Conservation (phyloP, 2,329 filamentous ascomycete species). For the Talaromyces islandicus region DNA sequence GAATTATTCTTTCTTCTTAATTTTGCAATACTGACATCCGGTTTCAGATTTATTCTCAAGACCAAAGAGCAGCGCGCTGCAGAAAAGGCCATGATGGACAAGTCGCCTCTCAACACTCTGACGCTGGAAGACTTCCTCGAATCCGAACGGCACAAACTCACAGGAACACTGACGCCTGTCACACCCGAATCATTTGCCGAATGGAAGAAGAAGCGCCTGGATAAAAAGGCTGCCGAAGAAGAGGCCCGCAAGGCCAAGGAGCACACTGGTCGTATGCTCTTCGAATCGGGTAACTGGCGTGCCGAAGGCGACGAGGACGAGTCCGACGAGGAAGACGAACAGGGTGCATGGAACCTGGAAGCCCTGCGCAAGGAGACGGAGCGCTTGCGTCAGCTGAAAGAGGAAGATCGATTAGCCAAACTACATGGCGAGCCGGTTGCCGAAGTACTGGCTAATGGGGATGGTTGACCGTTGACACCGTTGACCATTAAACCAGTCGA, state of each 20-base stretch:
- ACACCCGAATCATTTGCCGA: slow-evolving; percentile 88
- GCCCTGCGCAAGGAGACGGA: slow-evolving; percentile 82
- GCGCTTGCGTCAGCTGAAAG: slow-evolving; percentile 63
- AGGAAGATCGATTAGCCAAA: slow-evolving; percentile 60
- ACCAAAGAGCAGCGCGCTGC: slow-evolving; percentile 94
- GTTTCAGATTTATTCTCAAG: slow-evolving; percentile 79
- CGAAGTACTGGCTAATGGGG: slow-evolving; percentile 6
- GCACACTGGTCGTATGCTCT: slow-evolving; percentile 87
- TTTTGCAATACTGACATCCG: background rate
- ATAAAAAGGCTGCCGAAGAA: slow-evolving; percentile 94
- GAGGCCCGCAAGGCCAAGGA: slow-evolving; percentile 89
- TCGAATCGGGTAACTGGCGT: slow-evolving; percentile 93
- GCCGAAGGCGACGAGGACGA: slow-evolving; percentile 49
- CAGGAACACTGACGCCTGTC: slow-evolving; percentile 85
- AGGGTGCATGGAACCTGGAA: slow-evolving; percentile 67
- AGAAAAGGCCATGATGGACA: slow-evolving; percentile 93
- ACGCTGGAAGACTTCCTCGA: slow-evolving; percentile 97
- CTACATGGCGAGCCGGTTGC: slow-evolving; percentile 20
- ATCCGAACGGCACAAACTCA: slow-evolving; percentile 91
- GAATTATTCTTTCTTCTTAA: background rate
- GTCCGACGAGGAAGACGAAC: slow-evolving; percentile 44
- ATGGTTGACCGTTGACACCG: background rate
- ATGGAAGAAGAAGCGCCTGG: slow-evolving; percentile 91
- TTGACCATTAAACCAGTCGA: background rate
- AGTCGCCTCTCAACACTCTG: slow-evolving; percentile 87